These are phyloP conservation scores for Avicennia marina DNA, from an alignment of 257 asterid genomes.

Conservation along the genomic window DNA sequence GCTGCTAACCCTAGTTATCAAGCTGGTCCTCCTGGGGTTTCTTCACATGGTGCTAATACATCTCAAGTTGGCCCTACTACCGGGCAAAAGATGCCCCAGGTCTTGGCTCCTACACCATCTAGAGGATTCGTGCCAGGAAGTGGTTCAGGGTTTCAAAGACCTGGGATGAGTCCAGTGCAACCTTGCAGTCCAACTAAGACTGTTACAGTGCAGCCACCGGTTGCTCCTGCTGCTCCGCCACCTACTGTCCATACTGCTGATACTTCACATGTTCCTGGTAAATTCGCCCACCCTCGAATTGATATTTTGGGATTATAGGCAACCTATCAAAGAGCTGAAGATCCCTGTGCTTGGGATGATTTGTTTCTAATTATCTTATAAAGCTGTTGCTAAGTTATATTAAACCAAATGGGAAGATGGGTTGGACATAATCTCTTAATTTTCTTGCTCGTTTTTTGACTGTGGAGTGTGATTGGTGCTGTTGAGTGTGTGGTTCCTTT, in stretches of 20 bases:
- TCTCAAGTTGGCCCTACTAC: constrained; percentile 51
- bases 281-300: constrained; percentile 14
- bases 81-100: constrained; percentile 61
- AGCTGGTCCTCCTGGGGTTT: constrained; percentile 51
- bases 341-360: too few relatives aligned
- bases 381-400: too few relatives aligned
- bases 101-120: constrained; percentile 48
- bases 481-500: too few relatives aligned
- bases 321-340: too few relatives aligned
- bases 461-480: too few relatives aligned
- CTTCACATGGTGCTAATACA: constrained; percentile 45
- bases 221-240: constrained; percentile 84
- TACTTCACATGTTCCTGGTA: constrained; percentile 95
- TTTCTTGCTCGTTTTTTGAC: too few relatives aligned
- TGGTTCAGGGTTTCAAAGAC: constrained; percentile 58
- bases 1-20: constrained; percentile 52
- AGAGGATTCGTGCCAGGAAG: constrained; percentile 65
- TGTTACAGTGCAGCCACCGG: constrained; percentile 54
- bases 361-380: too few relatives aligned
- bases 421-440: too few relatives aligned
- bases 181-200: constrained; percentile 70
- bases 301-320: too few relatives aligned
- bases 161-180: constrained; percentile 62
- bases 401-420: too few relatives aligned
- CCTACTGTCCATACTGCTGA: constrained; percentile 95